phyloP scores from a whole-genome alignment of 2,329 filamentous ascomycete genomes.

The Ophiostoma tasmaniense region DNA sequence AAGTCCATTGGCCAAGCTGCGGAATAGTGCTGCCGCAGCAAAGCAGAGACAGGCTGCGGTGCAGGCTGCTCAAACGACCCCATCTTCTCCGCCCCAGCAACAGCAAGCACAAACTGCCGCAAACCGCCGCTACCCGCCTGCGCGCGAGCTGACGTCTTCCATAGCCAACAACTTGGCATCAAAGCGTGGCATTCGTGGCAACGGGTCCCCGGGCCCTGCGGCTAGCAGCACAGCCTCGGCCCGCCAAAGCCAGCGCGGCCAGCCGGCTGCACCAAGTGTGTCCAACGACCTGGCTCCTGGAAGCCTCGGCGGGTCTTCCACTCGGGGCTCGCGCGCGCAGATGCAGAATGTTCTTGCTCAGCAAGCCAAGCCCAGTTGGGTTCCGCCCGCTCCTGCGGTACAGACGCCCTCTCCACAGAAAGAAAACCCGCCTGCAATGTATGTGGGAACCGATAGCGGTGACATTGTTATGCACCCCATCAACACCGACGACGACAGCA shows the following conservation, averaged over 20 bases:
- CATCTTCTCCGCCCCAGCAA: background rate
- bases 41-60: background rate
- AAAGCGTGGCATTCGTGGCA: constrained; percentile 62
- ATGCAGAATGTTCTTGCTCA: constrained; percentile 51
- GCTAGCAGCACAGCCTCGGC: constrained; percentile 25
- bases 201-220: background rate
- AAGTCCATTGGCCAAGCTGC: background rate
- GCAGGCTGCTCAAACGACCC: no score
- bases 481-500: constrained; percentile 15
- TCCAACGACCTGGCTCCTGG: constrained; percentile 67
- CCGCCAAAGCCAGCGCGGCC: constrained; percentile 49
- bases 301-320: constrained; percentile 46
- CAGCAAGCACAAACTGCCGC: background rate
- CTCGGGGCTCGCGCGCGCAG: constrained; percentile 37
- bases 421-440: constrained; percentile 27
- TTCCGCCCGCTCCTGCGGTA: constrained; percentile 26
- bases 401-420: constrained; percentile 26
- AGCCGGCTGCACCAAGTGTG: constrained; percentile 62
- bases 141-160: constrained; percentile 66
- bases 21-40: background rate
- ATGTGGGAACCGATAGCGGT: constrained; percentile 24
- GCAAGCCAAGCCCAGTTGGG: constrained; percentile 45
- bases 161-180: constrained; percentile 85
- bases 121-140: constrained; percentile 42
- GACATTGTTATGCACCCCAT: constrained; percentile 7